Evolutionary conservation across 78 protist genomes (phyloP), one percentile per base, ranked within the genome.

Genomic region (Anaeramoeba ignava): DNA sequence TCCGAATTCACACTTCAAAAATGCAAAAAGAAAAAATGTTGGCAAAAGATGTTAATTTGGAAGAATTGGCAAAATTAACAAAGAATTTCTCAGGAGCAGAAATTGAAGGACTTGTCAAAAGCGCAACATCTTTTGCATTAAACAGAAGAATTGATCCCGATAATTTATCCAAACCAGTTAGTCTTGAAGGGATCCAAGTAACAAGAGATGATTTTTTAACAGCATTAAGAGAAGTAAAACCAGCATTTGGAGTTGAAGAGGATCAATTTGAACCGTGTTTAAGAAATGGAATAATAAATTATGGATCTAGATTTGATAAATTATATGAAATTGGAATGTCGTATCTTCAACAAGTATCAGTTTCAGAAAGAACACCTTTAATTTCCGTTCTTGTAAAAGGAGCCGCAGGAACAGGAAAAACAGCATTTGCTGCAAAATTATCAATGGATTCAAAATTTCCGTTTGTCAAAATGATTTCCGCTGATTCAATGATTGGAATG

Each of bases 41-140:
- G 31, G 33, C 54, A 3, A n/a, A 0, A 0, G 90, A 38, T 12
- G 88, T 84, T 1, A 81, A 34, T 42, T 12, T 84, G 81, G 2
- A 12, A 33, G 79, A 84, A 8, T 33, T 84, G 1, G 80, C 81
- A 1, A 2, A 42, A 12, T 1, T 8, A 3, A 42, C 86, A 27
- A 23, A 8, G 38, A 84, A 84, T 42, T 84, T 80, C 12, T 39
- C 86, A 12, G 86, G 86, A 1, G 81, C 86, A 33, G 86, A 84
- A 41, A 39, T 83, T 2, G 79, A 79, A 34, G 85, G 54, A 31
- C n/a, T 83, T 2, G 85, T 83, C 36, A 83, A 41, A 41, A 2
- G 3, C 3, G 85, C 85, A 54, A 27, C 73, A 27, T 54, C 73
- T 17, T 54, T 54, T 54, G 73, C 73, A 17, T 17, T 54, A 27